Conservation (phyloP, 2,329 filamentous ascomycete genomes). For the Xylariales sp. region DNA sequence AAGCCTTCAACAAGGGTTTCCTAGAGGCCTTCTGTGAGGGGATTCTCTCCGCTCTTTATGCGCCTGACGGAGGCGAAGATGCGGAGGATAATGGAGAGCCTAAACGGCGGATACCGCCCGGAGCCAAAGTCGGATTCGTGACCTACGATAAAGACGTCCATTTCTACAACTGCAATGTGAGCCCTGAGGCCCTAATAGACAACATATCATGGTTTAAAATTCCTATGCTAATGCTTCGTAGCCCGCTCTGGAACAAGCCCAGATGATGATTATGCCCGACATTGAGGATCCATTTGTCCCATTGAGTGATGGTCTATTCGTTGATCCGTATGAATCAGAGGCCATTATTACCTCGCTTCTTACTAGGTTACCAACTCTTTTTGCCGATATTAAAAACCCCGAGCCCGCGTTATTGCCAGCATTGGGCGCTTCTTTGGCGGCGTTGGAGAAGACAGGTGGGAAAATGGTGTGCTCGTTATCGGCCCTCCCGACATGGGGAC, state of each 20-base stretch:
- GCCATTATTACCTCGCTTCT: conserved; percentile 89
- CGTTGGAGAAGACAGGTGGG: conserved; percentile 86
- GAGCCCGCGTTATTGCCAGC: conserved; percentile 89
- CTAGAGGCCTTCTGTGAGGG: conserved; percentile 91
- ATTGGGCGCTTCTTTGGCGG: conserved; percentile 84
- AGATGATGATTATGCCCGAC: conserved; percentile 99
- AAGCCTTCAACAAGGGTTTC: conserved; percentile 90
- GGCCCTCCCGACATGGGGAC: conserved; percentile 91
- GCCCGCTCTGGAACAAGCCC: conserved; percentile 83
- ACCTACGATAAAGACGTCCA: conserved; percentile 97
- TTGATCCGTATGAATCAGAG: conserved; percentile 89
- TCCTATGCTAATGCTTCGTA: conserved; percentile 51
- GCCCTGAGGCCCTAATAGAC: conserved; percentile 44
- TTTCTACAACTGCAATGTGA: conserved; percentile 93
- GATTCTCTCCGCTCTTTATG: conserved; percentile 86
- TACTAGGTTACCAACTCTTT: conserved; percentile 83
- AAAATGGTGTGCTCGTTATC: conserved; percentile 91
- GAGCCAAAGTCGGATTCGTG: conserved; percentile 91
- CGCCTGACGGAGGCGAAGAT: conserved; percentile 66
- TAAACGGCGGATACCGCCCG: conserved; percentile 74
- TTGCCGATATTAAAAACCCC: conserved; percentile 87
- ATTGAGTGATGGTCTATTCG: conserved; percentile 89
- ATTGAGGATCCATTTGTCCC: conserved; percentile 97
- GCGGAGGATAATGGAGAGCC: conserved; percentile 65
- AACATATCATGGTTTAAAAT: background rate